These are phyloP conservation scores for Antrodiella citrinella DNA, from an alignment of 768 basidiomycete genomes.

Conservation along the genomic window DNA sequence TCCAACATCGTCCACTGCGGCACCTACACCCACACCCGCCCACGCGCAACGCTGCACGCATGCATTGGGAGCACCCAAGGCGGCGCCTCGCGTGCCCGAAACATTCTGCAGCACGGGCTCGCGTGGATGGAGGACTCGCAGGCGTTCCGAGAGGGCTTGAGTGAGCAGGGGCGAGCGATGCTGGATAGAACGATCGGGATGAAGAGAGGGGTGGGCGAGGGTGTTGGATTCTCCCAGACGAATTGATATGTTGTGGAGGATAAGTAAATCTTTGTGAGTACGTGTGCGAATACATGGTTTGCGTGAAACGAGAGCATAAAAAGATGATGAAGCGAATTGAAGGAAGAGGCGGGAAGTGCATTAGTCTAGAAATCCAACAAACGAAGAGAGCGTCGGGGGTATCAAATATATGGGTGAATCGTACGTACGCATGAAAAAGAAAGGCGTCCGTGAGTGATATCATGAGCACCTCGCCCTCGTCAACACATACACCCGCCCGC, in stretches of 20 bases:
- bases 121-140: conserved; percentile 53
- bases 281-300: background rate
- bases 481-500: conserved; percentile 28
- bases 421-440: no score
- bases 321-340: background rate
- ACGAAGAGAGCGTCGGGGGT: background rate
- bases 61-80: conserved; percentile 57
- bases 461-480: background rate
- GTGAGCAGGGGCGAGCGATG: conserved; percentile 43
- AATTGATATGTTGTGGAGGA: conserved; percentile 5
- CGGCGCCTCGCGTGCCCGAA: conserved; percentile 55
- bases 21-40: conserved; percentile 40
- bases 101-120: conserved; percentile 69
- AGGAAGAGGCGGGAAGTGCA: no score
- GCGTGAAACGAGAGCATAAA: background rate
- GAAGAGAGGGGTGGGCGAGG: conserved; percentile 32
- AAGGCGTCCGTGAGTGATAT: background rate
- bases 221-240: conserved; percentile 49
- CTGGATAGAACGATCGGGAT: conserved; percentile 48
- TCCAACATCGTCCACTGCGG: conserved; percentile 74
- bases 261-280: no score
- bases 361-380: background rate
- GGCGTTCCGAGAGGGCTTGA: conserved; percentile 37
- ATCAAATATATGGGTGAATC: background rate
- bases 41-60: conserved; percentile 63